Percentiles rank a stretch among this genome's conserved stretches.
These are phyloP conservation scores for Trypanosoma platydactyli DNA, from an alignment of 208 protist species.

Conservation along the genomic window DNA sequence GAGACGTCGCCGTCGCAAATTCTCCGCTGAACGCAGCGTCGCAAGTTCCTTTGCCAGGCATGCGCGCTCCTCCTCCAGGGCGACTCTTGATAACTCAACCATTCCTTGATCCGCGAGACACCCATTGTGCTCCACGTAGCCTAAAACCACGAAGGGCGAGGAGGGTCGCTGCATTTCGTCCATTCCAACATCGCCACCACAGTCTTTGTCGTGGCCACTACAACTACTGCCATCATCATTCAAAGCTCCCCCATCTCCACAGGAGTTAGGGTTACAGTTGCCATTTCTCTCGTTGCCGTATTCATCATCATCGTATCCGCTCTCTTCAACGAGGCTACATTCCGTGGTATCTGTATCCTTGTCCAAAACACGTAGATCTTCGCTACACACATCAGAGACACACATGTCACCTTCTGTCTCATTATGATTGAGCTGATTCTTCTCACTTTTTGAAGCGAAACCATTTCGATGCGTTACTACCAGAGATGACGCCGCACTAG, in stretches of 20 bases:
- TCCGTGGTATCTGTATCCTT: too few species aligned
- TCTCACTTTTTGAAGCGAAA: not conserved
- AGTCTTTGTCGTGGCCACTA: not conserved
- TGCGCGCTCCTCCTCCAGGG: conserved; percentile 9
- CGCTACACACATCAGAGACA: too few species aligned
- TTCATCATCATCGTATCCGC: too few species aligned
- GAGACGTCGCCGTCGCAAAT: conserved; percentile 4
- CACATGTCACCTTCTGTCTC: not conserved
- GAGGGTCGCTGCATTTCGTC: conserved; percentile 5
- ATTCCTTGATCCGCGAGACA: not conserved
- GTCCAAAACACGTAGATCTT: too few species aligned
- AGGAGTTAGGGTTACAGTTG: too few species aligned
- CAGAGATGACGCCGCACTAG: not conserved
- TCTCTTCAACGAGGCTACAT: too few species aligned
- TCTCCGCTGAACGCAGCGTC: conserved; percentile 6
- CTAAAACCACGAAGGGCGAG: conserved; percentile 29
- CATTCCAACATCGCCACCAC: not conserved
- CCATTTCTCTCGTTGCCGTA: too few species aligned
- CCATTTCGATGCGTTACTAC: not conserved
- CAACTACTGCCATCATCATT: conserved; percentile 1
- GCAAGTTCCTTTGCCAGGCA: conserved; percentile 1
- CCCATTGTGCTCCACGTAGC: conserved; percentile 10
- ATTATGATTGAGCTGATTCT: not conserved
- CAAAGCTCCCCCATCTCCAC: too few species aligned
- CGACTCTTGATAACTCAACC: not conserved